Conservation (phyloP, 169 alveolate genomes). For the Plasmodium relictum region DNA sequence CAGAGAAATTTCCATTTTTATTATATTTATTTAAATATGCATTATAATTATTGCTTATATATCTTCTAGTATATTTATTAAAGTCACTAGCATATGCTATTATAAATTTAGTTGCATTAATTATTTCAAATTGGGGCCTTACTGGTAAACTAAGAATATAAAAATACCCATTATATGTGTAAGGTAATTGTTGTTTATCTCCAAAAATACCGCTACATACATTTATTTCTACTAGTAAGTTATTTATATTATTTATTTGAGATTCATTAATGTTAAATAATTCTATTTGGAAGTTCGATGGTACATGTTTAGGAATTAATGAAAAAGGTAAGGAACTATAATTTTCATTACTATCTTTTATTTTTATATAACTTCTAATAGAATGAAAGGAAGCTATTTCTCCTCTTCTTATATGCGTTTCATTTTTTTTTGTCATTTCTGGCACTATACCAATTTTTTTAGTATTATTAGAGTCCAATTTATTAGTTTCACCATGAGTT, state of each 20-base stretch:
- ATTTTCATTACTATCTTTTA: constrained; percentile 63
- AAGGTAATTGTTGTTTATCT: constrained; percentile 86
- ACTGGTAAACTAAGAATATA: constrained; percentile 84
- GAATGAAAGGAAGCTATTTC: constrained; percentile 78
- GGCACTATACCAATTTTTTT: not conserved
- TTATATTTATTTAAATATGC: constrained; percentile 62
- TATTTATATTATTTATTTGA: constrained; percentile 72
- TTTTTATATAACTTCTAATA: constrained; percentile 67
- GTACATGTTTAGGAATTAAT: constrained; percentile 84
- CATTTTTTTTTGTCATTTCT: constrained; percentile 7
- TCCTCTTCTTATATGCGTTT: constrained; percentile 75
- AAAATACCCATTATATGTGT: constrained; percentile 87
- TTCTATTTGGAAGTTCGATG: constrained; percentile 84
- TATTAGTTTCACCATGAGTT: not conserved
- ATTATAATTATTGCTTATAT: constrained; percentile 38
- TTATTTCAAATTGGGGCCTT: constrained; percentile 86
- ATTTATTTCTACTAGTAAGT: constrained; percentile 83
- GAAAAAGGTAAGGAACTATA: constrained; percentile 82
- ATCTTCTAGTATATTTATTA: constrained; percentile 42
- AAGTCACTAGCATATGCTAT: constrained; percentile 83
- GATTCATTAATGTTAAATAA: constrained; percentile 59
- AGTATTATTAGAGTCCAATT: not conserved
- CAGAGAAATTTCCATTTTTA: constrained; percentile 64
- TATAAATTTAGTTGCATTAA: constrained; percentile 84
- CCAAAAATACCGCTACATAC: constrained; percentile 87